Evolutionary conservation across 495 filamentous ascomycete species (phyloP), one percentile per base, ranked within the genome.

Genomic region (Glonium stellatum): DNA sequence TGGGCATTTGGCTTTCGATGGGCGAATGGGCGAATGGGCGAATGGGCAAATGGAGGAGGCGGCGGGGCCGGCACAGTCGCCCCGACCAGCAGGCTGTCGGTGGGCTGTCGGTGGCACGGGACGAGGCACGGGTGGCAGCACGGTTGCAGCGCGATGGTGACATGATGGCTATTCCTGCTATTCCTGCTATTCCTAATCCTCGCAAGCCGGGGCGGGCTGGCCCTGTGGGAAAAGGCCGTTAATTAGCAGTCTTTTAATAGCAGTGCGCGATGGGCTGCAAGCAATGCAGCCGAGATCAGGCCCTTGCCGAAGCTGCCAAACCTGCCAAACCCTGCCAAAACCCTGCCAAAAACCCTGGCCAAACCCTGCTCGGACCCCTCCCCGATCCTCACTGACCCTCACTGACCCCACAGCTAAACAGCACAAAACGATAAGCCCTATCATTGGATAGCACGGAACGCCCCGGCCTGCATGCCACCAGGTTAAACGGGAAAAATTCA

Each of bases 191-290:
- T 8, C 8, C 36, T 39, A 39, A 15, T 39, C 36, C 36, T 39
- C 36, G n/a, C n/a, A n/a, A n/a, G n/a, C n/a, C n/a, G n/a, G n/a
- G n/a, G n/a, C n/a, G n/a, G n/a, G n/a, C n/a, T n/a, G n/a, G n/a
- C n/a, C n/a, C n/a, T n/a, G 4, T 44, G 10, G 39, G 23, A n/a
- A 42, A 55, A 1, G n/a, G 4, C 11, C 54, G 53, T 37, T 60
- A 67, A 67, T 67, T 67, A 63, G 50, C 54, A 25, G 65, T 57
- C 61, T 64, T 67, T 64, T 61, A 58, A 61, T 64, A 67, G 60
- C 13, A 61, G 57, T 56, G 52, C 56, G 60, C 10, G 50, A 53
- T 48, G 35, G 52, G 56, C 58, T 56, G 64, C 64, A 67, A 60
- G 60, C 55, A 66, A 60, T 59, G 52, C 25, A 53, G 42, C 53